Evolutionary conservation across 352 stramenopile species (phyloP).

Genomic region (Phytopythium cucurbitacearum): DNA sequence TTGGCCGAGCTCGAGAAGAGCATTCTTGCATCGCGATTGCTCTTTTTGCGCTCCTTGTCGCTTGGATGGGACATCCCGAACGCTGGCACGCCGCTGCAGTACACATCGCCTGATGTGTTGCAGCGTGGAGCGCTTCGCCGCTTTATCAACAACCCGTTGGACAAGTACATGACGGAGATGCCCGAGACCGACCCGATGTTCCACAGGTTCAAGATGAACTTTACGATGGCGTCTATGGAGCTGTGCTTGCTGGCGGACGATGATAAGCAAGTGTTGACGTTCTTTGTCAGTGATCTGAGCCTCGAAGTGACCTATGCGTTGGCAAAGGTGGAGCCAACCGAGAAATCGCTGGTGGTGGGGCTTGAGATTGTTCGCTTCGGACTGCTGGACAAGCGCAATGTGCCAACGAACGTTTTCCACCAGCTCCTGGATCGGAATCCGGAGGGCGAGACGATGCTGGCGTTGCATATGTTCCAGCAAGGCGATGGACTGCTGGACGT

Average conservation of each 20-base stretch:
- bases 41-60: slow-evolving; percentile 55
- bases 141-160: slow-evolving; percentile 58
- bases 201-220: slow-evolving; percentile 43
- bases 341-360: slow-evolving; percentile 32
- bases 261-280: slow-evolving; percentile 42
- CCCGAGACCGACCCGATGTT: slow-evolving; percentile 44
- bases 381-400: slow-evolving; percentile 61
- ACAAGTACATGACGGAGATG: slow-evolving; percentile 56
- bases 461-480: slow-evolving; percentile 38
- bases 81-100: slow-evolving; percentile 41
- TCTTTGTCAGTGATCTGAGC: slow-evolving; percentile 46
- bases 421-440: slow-evolving; percentile 77
- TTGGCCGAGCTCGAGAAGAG: slow-evolving; percentile 57
- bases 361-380: slow-evolving; percentile 63
- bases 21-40: slow-evolving; percentile 46
- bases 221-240: slow-evolving; percentile 48
- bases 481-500: slow-evolving; percentile 55
- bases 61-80: slow-evolving; percentile 66
- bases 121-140: slow-evolving; percentile 49
- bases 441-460: slow-evolving; percentile 49
- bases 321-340: slow-evolving; percentile 26
- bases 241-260: slow-evolving; percentile 47
- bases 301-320: slow-evolving; percentile 47
- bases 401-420: slow-evolving; percentile 62
- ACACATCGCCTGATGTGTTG: slow-evolving; percentile 34